phyloP scores from a whole-genome alignment of 352 stramenopile genomes.

The Phytophthora pinifolia region DNA sequence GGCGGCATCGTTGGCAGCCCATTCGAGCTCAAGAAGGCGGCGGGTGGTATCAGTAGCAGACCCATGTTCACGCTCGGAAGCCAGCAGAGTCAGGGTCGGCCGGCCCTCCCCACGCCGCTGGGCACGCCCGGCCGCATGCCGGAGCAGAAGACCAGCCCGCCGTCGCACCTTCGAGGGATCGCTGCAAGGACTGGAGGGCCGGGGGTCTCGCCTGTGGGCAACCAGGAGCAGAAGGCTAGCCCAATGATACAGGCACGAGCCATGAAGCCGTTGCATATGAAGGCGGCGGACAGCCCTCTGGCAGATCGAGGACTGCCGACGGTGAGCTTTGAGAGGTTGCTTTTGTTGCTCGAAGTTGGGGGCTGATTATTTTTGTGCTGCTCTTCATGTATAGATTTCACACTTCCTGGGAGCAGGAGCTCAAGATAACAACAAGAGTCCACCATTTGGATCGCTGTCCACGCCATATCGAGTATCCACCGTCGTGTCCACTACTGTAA shows the following conservation, averaged over 20 bases:
- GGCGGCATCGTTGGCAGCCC: conserved; percentile 8
- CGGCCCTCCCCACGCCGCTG: conserved; percentile 10
- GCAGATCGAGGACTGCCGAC: conserved; percentile 22
- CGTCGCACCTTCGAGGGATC: conserved; percentile 4
- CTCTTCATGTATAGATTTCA: conserved; percentile 29
- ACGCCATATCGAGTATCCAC: conserved; percentile 23
- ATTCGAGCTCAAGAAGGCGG: conserved; percentile 20
- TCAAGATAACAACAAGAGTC: conserved; percentile 20
- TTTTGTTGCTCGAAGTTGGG: too few relatives aligned
- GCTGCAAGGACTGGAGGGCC: background rate
- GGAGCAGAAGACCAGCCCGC: conserved; percentile 24
- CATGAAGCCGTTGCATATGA: conserved; percentile 29
- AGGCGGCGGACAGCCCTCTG: conserved; percentile 4
- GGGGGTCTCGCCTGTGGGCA: conserved; percentile 9
- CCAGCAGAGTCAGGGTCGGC: conserved; percentile 7
- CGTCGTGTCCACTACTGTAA: conserved; percentile 20
- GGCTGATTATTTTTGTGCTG: background rate
- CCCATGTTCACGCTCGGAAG: conserved; percentile 18
- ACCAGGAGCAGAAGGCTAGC: conserved; percentile 39
- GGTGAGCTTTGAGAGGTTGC: conserved; percentile 19
- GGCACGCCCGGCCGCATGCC: background rate
- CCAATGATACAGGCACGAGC: conserved; percentile 19
- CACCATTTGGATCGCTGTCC: conserved; percentile 16
- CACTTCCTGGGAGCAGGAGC: conserved; percentile 16
- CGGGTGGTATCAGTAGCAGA: background rate